phyloP scores from a whole-genome alignment of 257 asterid genomes.

The Echium plantagineum region DNA sequence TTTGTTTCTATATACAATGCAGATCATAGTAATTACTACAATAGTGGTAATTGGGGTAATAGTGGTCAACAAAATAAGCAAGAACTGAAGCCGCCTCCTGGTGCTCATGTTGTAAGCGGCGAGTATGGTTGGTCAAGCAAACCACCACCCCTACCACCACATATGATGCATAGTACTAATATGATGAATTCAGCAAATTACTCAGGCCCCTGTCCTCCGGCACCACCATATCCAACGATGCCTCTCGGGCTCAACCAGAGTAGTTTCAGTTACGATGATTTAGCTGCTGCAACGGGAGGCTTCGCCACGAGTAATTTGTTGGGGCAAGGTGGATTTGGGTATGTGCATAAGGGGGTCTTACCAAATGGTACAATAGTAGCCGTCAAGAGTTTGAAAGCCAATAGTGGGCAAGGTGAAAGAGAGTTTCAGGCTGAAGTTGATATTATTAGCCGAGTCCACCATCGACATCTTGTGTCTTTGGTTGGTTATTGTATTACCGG shows the following conservation, averaged over 20 bases:
- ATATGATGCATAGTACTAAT: slow-evolving; percentile 50
- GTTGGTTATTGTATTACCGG: slow-evolving; percentile 57
- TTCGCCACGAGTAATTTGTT: slow-evolving; percentile 24
- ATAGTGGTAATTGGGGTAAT: slow-evolving; percentile 31
- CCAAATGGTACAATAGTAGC: slow-evolving; percentile 48
- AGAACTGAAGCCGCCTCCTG: slow-evolving; percentile 36
- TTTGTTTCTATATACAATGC: too few species aligned
- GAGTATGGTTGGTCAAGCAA: slow-evolving; percentile 51
- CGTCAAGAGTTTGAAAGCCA: slow-evolving; percentile 40
- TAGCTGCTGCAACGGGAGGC: slow-evolving; percentile 38
- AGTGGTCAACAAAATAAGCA: slow-evolving; percentile 25
- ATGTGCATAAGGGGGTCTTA: slow-evolving; percentile 43
- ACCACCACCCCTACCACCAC: slow-evolving; percentile 81
- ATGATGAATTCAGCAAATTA: slow-evolving; percentile 43
- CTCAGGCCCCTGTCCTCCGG: slow-evolving; percentile 32
- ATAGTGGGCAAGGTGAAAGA: slow-evolving; percentile 58
- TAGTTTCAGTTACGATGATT: slow-evolving; percentile 37
- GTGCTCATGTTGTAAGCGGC: slow-evolving; percentile 46
- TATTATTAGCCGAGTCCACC: slow-evolving; percentile 53
- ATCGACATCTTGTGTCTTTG: slow-evolving; percentile 49
- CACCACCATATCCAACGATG: slow-evolving; percentile 40
- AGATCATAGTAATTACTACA: slow-evolving; percentile 5
- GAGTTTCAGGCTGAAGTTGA: slow-evolving; percentile 64
- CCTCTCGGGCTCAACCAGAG: slow-evolving; percentile 41
- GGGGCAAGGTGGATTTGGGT: slow-evolving; percentile 63